Percentiles rank a stretch among this genome's conserved stretches.
phyloP scores from a whole-genome alignment of 208 protist genomes.

The Histomonas meleagridis region DNA sequence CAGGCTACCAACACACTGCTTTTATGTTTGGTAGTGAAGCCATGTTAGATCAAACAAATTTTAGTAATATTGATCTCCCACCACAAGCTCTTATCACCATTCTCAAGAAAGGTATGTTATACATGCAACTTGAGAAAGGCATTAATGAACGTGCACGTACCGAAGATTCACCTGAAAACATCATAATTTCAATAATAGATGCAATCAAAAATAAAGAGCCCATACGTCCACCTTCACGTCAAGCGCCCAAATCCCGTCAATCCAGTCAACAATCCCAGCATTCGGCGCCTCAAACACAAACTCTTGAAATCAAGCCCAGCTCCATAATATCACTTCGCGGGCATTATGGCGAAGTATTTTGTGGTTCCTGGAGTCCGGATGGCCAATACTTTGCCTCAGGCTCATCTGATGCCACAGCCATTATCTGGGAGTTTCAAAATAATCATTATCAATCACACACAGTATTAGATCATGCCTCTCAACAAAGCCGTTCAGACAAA shows the following conservation, averaged over 20 bases:
- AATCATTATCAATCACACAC: not conserved
- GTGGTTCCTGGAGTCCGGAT: not conserved
- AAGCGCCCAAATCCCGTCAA: not conserved
- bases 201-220: not conserved
- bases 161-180: not conserved
- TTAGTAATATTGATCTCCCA: not conserved
- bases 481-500: not conserved
- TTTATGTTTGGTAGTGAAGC: constrained; percentile 1
- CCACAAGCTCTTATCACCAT: constrained; percentile 11
- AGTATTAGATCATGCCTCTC: not conserved
- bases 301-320: too few relatives aligned
- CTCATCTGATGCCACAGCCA: not conserved
- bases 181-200: not conserved
- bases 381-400: not conserved
- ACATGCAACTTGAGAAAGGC: constrained; percentile 22
- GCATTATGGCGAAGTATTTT: not conserved
- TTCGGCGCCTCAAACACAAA: not conserved
- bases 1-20: constrained; percentile 30
- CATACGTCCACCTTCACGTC: not conserved
- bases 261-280: not conserved
- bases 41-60: not conserved
- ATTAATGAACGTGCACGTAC: not conserved
- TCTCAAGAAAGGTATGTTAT: constrained; percentile 28
- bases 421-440: constrained; percentile 1
- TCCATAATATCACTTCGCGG: not conserved